These are phyloP conservation scores for Lentinus tigrinus DNA, from an alignment of 768 basidiomycete species.

Conservation along the genomic window DNA sequence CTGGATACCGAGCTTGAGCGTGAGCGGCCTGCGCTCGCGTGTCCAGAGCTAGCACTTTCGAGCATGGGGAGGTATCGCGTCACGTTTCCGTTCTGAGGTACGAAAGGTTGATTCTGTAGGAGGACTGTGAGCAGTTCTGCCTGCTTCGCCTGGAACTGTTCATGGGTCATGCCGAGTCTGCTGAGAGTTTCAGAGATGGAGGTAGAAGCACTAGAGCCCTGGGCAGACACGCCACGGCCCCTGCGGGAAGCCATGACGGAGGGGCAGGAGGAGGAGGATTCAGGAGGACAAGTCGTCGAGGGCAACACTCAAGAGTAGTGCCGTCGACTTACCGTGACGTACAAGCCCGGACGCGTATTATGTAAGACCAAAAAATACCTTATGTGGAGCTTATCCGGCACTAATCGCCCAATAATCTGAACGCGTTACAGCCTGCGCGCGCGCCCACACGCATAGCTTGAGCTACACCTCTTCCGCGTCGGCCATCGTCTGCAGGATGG, in stretches of 20 bases:
- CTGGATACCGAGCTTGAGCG: constrained; percentile 49
- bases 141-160: constrained; percentile 16
- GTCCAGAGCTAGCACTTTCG: neutral
- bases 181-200: constrained; percentile 8
- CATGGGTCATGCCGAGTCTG: constrained; percentile 13
- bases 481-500: constrained; percentile 44
- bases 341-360: neutral
- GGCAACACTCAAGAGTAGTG: neutral
- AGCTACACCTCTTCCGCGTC: constrained; percentile 10
- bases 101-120: constrained; percentile 13
- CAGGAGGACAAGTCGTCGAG: neutral
- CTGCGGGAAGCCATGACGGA: constrained; percentile 13
- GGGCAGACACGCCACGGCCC: neutral
- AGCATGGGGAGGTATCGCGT: neutral
- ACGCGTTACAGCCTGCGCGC: too few species aligned
- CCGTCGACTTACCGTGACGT: neutral
- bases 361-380: neutral
- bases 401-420: neutral
- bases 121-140: constrained; percentile 8
- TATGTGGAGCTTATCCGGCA: neutral
- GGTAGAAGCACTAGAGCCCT: neutral
- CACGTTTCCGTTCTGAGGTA: neutral
- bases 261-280: neutral
- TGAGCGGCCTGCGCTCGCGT: constrained; percentile 25
- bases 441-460: neutral